Conservation (phyloP, 768 basidiomycete species). For the Termitomyces sp. region DNA sequence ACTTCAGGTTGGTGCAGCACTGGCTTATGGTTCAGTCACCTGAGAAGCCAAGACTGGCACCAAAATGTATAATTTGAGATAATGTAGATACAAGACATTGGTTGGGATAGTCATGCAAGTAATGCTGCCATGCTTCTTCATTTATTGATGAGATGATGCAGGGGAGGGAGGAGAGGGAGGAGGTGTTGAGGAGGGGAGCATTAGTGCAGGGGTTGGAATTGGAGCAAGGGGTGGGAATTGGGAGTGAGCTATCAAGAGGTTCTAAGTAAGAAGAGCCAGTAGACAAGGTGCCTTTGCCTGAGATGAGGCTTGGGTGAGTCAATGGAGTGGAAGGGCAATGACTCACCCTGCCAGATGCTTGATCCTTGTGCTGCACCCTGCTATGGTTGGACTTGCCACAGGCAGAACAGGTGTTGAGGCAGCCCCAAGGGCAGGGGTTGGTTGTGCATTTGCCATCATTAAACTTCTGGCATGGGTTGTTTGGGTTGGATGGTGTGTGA, state of each 20-base stretch:
- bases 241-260: background rate
- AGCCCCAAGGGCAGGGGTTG: background rate
- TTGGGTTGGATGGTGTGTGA: no score
- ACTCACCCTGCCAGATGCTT: background rate
- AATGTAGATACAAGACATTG: conserved; percentile 19
- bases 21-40: conserved; percentile 7
- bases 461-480: background rate
- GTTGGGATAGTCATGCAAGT: conserved; percentile 23
- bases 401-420: background rate
- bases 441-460: background rate
- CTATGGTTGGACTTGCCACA: background rate
- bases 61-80: conserved; percentile 21
- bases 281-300: background rate
- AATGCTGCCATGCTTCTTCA: conserved; percentile 15
- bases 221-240: background rate
- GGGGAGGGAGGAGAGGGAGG: background rate
- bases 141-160: conserved; percentile 13
- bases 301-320: background rate
- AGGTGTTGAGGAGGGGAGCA: background rate
- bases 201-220: background rate
- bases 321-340: background rate
- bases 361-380: background rate
- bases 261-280: background rate
- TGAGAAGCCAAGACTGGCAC: conserved; percentile 22
- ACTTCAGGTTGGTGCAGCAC: conserved; percentile 19